Evolutionary conservation across 345 rosid genomes (phyloP).

Genomic region (Eucalyptus brandiana): DNA sequence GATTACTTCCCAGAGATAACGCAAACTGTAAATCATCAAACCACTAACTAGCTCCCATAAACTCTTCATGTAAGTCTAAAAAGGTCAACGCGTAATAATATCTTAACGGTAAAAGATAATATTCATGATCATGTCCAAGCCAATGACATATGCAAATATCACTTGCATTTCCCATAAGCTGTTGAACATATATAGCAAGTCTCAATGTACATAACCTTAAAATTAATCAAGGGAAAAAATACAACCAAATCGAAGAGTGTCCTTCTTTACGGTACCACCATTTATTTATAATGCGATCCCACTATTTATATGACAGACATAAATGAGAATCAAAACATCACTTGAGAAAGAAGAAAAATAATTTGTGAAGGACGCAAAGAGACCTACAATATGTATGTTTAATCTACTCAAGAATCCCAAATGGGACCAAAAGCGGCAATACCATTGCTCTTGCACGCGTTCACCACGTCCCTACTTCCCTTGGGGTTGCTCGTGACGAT

Average conservation of each 20-base stretch:
- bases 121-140: background rate
- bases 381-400: background rate
- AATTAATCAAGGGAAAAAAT: background rate
- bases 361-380: background rate
- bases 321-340: background rate
- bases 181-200: background rate
- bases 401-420: slow-evolving; percentile 58
- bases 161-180: background rate
- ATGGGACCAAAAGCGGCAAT: slow-evolving; percentile 80
- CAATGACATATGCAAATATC: background rate
- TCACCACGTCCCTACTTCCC: slow-evolving; percentile 72
- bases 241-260: background rate
- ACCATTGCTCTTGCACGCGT: slow-evolving; percentile 46
- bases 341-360: background rate
- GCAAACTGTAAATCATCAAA: background rate
- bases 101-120: background rate
- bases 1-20: background rate
- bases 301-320: background rate
- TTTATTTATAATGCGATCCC: background rate
- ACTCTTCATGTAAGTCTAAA: background rate
- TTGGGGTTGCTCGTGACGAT: slow-evolving; percentile 79
- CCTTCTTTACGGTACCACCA: background rate
- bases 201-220: background rate
- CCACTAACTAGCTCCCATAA: background rate
- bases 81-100: background rate